These are phyloP conservation scores for Chaetomium globosum DNA, from an alignment of 2,329 filamentous ascomycete species.

Conservation along the genomic window DNA sequence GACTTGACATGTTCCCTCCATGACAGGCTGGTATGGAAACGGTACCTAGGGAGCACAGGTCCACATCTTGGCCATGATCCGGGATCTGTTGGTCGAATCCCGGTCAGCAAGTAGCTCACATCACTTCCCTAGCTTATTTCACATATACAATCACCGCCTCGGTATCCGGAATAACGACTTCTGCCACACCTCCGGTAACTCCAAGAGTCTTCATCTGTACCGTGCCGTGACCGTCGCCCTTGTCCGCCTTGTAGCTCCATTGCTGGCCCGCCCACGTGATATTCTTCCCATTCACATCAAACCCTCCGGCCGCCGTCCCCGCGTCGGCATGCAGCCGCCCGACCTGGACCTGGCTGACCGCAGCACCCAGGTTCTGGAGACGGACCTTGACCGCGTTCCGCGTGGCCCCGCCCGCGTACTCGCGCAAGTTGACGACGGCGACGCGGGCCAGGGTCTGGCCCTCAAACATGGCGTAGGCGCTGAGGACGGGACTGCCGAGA, in stretches of 20 bases:
- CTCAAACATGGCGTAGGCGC: not conserved
- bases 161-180: not conserved
- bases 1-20: not conserved
- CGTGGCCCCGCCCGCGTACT: not conserved
- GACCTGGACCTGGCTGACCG: not conserved
- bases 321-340: not conserved
- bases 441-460: not conserved
- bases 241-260: not conserved
- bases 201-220: not conserved
- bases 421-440: not conserved
- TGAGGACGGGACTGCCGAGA: not conserved
- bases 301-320: not conserved
- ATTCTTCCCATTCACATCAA: conserved; percentile 6
- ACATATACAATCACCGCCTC: conserved; percentile 5
- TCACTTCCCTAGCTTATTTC: not conserved
- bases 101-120: not conserved
- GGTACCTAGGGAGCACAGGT: not conserved
- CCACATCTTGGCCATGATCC: not conserved
- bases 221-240: not conserved
- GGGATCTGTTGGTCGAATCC: not conserved
- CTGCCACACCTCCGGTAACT: not conserved
- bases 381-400: conserved; percentile 1
- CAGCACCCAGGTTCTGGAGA: not conserved
- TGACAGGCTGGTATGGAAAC: too few species aligned
- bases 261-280: conserved; percentile 1